Conservation (phyloP, 768 basidiomycete genomes). For the Serendipita sp. region DNA sequence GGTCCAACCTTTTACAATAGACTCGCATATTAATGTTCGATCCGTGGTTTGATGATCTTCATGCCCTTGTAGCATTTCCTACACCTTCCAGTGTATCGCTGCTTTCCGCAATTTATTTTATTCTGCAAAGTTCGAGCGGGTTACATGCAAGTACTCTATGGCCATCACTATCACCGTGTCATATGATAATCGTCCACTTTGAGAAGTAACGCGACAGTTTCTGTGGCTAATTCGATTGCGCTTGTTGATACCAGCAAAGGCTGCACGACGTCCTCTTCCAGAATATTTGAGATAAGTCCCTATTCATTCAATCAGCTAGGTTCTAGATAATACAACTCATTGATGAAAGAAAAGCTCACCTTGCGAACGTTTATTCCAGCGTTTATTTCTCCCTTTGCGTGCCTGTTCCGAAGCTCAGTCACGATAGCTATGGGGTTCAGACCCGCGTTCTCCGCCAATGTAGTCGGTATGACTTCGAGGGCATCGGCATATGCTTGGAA, state of each 20-base stretch:
- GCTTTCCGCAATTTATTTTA: too few species aligned
- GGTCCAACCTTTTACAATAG: too few species aligned
- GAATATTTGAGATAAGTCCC: slow-evolving; percentile 93
- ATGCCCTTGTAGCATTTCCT: too few species aligned
- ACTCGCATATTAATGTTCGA: too few species aligned
- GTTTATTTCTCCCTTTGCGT: slow-evolving; percentile 83
- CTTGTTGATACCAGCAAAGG: slow-evolving; percentile 89
- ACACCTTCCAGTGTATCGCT: too few species aligned
- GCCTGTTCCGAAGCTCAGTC: slow-evolving; percentile 91
- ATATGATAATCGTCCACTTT: slow-evolving; percentile 73
- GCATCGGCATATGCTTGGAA: slow-evolving; percentile 98
- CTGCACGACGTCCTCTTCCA: slow-evolving; percentile 95
- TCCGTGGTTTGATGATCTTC: too few species aligned
- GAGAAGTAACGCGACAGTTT: slow-evolving; percentile 89
- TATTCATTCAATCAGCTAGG: slow-evolving; percentile 17
- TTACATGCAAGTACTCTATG: too few species aligned
- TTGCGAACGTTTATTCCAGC: slow-evolving; percentile 98
- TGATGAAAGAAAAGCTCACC: slow-evolving; percentile 27
- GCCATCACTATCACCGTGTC: slow-evolving; percentile 8
- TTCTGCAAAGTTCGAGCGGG: too few species aligned
- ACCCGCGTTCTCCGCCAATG: slow-evolving; percentile 95
- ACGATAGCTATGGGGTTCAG: slow-evolving; percentile 96
- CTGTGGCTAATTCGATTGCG: slow-evolving; percentile 86
- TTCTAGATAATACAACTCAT: neutral
- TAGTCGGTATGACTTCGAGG: slow-evolving; percentile 92